phyloP scores from a whole-genome alignment of 768 basidiomycete species.

The Tylopilus sp. region DNA sequence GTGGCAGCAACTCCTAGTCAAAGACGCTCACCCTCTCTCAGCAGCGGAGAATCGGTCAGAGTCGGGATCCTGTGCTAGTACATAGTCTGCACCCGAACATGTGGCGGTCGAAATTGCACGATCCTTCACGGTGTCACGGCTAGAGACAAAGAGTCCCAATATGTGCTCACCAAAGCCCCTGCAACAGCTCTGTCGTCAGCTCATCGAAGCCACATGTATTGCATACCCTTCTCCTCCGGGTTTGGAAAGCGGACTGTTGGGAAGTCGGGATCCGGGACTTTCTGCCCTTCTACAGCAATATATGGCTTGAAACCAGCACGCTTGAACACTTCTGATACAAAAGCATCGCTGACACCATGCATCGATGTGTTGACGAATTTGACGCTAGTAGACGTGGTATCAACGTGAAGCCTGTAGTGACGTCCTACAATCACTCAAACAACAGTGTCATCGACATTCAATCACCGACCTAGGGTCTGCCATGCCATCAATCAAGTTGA shows the following conservation, averaged over 20 bases:
- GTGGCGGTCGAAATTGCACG: constrained; percentile 66
- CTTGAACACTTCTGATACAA: constrained; percentile 55
- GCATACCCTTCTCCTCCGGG: constrained; percentile 81
- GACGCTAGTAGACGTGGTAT: constrained; percentile 27
- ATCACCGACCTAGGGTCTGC: constrained; percentile 16
- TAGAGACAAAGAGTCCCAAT: not conserved
- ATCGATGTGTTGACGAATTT: constrained; percentile 86
- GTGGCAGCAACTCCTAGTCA: not conserved
- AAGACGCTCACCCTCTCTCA: constrained; percentile 50
- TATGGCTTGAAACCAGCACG: constrained; percentile 57
- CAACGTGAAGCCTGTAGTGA: constrained; percentile 12
- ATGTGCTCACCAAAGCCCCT: constrained; percentile 47
- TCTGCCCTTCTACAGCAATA: constrained; percentile 62
- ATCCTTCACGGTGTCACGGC: constrained; percentile 44
- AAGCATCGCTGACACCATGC: constrained; percentile 82
- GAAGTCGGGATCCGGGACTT: constrained; percentile 77
- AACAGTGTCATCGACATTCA: not conserved
- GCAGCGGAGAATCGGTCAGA: constrained; percentile 80
- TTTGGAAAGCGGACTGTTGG: constrained; percentile 85
- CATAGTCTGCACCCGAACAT: constrained; percentile 48
- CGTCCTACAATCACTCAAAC: not conserved
- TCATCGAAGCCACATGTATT: not conserved
- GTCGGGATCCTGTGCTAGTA: constrained; percentile 89
- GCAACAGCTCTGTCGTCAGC: constrained; percentile 1
- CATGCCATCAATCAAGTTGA: constrained; percentile 35